phyloP scores from a whole-genome alignment of 768 basidiomycete genomes.

The Lactarius tabidus region DNA sequence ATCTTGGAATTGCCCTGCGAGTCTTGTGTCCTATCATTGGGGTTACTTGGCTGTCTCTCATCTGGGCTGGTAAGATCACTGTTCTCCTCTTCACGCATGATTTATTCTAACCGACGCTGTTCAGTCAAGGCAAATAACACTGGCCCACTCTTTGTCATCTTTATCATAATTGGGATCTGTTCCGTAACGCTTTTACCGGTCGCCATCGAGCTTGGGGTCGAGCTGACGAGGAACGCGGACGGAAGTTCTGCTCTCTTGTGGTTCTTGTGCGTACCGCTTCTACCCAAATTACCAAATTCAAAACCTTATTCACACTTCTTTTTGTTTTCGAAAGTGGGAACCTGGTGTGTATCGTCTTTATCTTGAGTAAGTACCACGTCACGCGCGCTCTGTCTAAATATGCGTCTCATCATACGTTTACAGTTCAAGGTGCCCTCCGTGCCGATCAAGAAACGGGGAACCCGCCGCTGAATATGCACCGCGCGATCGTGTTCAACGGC shows the following conservation, averaged over 20 bases:
- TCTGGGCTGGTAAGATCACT: constrained; percentile 66
- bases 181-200: constrained; percentile 72
- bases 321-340: constrained; percentile 9
- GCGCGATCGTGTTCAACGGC: constrained; percentile 65
- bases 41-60: constrained; percentile 63
- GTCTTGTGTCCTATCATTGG: constrained; percentile 58
- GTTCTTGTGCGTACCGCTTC: constrained; percentile 51
- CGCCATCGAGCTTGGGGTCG: constrained; percentile 71
- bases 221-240: constrained; percentile 76
- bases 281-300: neutral
- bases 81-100: neutral
- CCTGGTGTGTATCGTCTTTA: constrained; percentile 5
- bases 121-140: constrained; percentile 59
- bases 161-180: constrained; percentile 61
- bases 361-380: neutral
- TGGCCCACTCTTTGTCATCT: constrained; percentile 58
- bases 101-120: neutral
- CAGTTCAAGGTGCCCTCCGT: constrained; percentile 57
- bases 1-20: constrained; percentile 57
- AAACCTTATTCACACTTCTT: neutral
- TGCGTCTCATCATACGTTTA: neutral
- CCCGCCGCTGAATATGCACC: constrained; percentile 72
- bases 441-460: constrained; percentile 47
- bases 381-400: constrained; percentile 6
- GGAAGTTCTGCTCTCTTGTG: constrained; percentile 73